Evolutionary conservation across 129 eudicot genomes (phyloP), one percentile per base, ranked within the genome.

Genomic region (Saussurea involucrata): DNA sequence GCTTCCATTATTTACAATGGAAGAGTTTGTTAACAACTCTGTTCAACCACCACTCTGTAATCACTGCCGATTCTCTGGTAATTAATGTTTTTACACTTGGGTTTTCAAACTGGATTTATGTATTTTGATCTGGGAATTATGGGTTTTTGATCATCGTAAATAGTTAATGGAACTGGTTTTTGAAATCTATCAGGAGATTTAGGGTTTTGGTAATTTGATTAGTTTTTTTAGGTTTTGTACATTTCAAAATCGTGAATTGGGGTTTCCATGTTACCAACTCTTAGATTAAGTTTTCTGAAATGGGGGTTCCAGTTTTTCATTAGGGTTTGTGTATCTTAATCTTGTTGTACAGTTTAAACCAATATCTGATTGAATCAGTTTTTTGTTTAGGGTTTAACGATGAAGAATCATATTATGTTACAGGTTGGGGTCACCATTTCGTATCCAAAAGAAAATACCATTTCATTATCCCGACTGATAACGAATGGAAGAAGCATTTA

Each of bases 391-490:
- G 21, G 21, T 69, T 75, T 74, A 5, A 37, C 17, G 74, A 61
- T 69, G 68, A 27, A 66, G 37, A 21, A 44, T 25, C 18, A 8
- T 66, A 5, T 33, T 44, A 31, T 77, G 24, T 70, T 40, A 31
- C 78, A 94, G 98, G 98, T 24, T 94, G 97, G 97, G 89, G 97
- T 83, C 92, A 94, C 64, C 93, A 94, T 76, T 94, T 89, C 11
- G 87, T 94, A 74, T 84, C 97, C 0, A 94, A 78, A 29, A 86
- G 97, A 78, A 94, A 83, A 74, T 94, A 94, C 79, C 98, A 91
- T 80, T 65, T 94, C 80, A 94, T 94, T 60, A 91, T 94, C 80
- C 96, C 98, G 0, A 84, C 29, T 8, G 88, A 89, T 24, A 84
- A 88, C 24, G 90, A 89, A 72, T 94, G 98, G 97, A 82, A 78